Base-by-base conservation (phyloP, 257 asterid species). In the Penstemon davidsonii region DNA sequence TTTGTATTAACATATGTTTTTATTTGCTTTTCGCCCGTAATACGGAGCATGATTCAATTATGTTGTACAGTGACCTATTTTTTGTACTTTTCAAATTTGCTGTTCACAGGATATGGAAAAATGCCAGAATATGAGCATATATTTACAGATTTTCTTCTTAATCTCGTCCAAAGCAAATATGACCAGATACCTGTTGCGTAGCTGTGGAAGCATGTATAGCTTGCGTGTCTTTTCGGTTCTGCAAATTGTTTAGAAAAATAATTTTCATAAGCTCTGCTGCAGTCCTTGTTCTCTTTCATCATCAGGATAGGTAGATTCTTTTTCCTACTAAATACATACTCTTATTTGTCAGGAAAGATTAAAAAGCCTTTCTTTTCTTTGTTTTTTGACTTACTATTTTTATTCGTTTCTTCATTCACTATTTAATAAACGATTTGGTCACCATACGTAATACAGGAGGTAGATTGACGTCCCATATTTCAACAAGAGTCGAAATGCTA, bases 41-140 rank as follows among this genome's bases (percentile, higher is more conserved):
- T 5, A 58, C 12, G 8, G 9, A 8, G 19, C 7, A 8, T 39
- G 13, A 7, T 46, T 46, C 4, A 7, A 12, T 9, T 46, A 3
- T 9, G 18, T 10, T 9, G 69, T 61, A 42, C 42, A 6, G 43
- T 39, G 8, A 5, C 8, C 44, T 45, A 7, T 50, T 56, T 66
- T 68, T 60, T 38, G 37, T 50, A 18, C 13, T 38, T 46, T 33
- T 5, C 42, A 46, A 13, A 9, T 67, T 54, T 53, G 44, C 5
- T 69, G 62, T 44, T 54, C 25, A 72, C 91, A 92, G 96, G 98
- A 18, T 92, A 83, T 44, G 96, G 95, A 51, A 92, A 92, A 73
- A 83, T 90, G 96, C 96, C 97, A 13, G 95, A 82, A 53, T 92
- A 92, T 73, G 98, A 92, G 75, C 88, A 86, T 62, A 78, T 92